Evolutionary conservation across 495 filamentous ascomycete genomes (phyloP).

Genomic region (Penicillium samsonianum): DNA sequence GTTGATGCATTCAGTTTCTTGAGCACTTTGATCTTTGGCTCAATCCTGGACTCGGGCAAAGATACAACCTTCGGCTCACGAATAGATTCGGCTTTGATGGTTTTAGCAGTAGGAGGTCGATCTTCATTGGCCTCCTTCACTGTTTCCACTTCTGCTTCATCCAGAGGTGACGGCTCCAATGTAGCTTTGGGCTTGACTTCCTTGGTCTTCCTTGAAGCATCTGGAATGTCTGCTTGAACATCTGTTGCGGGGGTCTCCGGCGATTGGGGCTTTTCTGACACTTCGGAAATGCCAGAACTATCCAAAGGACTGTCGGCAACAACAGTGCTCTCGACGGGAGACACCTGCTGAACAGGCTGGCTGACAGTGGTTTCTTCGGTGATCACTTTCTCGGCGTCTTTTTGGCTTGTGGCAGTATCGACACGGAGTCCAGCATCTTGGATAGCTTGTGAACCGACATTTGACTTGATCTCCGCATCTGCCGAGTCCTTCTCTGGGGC

Average conservation of each 20-base stretch:
- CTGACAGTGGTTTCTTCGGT: neutral
- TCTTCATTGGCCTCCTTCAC: neutral
- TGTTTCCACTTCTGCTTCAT: neutral
- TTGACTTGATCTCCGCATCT: neutral
- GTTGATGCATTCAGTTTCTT: constrained; percentile 35
- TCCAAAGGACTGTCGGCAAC: neutral
- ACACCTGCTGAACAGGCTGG: neutral
- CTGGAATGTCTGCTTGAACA: neutral
- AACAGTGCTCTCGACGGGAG: neutral
- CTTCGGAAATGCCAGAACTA: neutral
- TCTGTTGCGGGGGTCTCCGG: neutral
- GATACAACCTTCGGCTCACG: neutral
- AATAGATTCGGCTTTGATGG: neutral
- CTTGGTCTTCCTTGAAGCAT: neutral
- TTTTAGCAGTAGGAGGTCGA: neutral
- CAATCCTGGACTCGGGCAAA: neutral
- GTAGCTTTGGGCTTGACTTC: neutral
- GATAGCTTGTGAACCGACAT: neutral
- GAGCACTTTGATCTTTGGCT: constrained; percentile 28
- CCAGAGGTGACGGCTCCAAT: neutral
- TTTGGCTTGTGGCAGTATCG: neutral
- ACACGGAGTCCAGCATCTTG: neutral
- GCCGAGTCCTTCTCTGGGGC: neutral
- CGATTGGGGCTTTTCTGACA: neutral
- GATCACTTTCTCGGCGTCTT: neutral